A percentile compares a stretch with the other conserved stretches of the same genome.
These are phyloP conservation scores for Penicillium chermesinum DNA, from an alignment of 495 filamentous ascomycete species.

Conservation along the genomic window DNA sequence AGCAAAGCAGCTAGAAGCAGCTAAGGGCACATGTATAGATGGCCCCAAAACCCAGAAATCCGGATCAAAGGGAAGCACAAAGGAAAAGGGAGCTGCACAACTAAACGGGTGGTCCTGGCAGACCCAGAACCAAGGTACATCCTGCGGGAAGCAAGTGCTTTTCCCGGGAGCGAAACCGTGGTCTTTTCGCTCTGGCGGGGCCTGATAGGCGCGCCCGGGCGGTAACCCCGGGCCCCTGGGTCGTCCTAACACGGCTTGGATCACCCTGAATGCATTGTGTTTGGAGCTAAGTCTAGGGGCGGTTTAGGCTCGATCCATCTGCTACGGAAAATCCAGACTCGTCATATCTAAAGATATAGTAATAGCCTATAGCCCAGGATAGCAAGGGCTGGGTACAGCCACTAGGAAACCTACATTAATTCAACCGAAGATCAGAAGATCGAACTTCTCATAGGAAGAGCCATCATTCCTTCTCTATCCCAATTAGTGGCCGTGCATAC, in stretches of 20 bases:
- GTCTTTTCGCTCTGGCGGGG: constrained; percentile 3
- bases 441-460: no score
- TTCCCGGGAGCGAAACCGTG: constrained; percentile 13
- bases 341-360: no score
- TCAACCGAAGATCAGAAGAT: no score
- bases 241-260: constrained; percentile 4
- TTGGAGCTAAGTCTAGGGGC: constrained; percentile 28
- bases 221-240: constrained; percentile 29
- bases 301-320: constrained; percentile 22
- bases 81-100: background rate
- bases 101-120: constrained; percentile 23
- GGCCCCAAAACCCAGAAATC: no score
- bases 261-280: constrained; percentile 18
- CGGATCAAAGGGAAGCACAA: no score
- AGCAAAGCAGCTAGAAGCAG: no score
- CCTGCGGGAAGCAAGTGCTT: constrained; percentile 13
- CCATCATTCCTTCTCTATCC: no score
- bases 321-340: background rate
- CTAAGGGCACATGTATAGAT: no score
- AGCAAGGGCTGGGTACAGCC: no score
- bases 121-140: constrained; percentile 25
- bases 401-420: no score
- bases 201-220: constrained; percentile 20
- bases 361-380: no score
- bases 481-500: background rate